These are phyloP conservation scores for Hypoxylon rubiginosum DNA, from an alignment of 2,329 filamentous ascomycete genomes.

Conservation along the genomic window DNA sequence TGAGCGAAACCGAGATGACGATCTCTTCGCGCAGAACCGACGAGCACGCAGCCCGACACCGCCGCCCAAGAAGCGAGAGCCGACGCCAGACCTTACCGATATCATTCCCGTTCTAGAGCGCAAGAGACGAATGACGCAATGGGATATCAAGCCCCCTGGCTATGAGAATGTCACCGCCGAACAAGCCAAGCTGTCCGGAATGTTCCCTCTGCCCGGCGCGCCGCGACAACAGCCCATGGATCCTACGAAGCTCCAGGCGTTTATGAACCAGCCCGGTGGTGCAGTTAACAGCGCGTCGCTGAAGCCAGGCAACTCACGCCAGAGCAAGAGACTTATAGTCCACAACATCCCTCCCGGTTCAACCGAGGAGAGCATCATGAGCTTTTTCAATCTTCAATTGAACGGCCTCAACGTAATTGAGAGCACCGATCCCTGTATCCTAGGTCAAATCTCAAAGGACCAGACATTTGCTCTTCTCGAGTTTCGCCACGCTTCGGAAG, in stretches of 20 bases:
- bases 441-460: conserved; percentile 85
- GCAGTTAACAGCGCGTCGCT: conserved; percentile 80
- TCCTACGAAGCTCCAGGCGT: conserved; percentile 90
- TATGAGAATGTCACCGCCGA: conserved; percentile 99
- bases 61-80: conserved; percentile 90
- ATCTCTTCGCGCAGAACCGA: conserved; percentile 64
- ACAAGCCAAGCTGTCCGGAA: conserved; percentile 97
- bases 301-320: conserved; percentile 92
- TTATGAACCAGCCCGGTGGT: conserved; percentile 90
- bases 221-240: conserved; percentile 97
- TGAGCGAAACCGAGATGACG: conserved; percentile 63
- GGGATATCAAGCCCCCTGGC: conserved; percentile 98
- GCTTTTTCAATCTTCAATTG: conserved; percentile 96
- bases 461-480: conserved; percentile 87
- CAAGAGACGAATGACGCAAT: conserved; percentile 94
- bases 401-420: conserved; percentile 96
- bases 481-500: conserved; percentile 88
- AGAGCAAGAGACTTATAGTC: conserved; percentile 91
- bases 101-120: conserved; percentile 85
- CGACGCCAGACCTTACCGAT: conserved; percentile 93
- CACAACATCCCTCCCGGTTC: conserved; percentile 81
- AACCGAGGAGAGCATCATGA: conserved; percentile 81
- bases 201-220: conserved; percentile 97
- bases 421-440: conserved; percentile 84
- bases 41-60: conserved; percentile 82